Evolutionary conservation across 352 stramenopile species (phyloP).

Genomic region (Globisporangium carolinianum): DNA sequence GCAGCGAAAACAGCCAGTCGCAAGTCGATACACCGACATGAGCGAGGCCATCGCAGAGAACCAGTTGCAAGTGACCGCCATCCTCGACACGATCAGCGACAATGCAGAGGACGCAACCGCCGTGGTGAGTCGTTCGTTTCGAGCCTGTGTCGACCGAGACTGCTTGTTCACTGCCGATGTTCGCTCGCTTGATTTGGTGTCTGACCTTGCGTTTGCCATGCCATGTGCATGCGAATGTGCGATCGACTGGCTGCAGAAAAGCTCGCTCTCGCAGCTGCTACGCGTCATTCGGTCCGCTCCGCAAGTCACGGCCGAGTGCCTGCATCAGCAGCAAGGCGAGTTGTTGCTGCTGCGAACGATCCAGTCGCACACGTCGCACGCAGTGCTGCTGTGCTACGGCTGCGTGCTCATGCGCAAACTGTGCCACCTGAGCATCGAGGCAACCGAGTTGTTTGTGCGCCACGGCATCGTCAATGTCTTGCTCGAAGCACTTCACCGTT

Average conservation of each 20-base stretch:
- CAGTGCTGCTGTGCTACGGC: slow-evolving; percentile 69
- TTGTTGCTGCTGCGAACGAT: slow-evolving; percentile 50
- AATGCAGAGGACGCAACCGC: slow-evolving; percentile 29
- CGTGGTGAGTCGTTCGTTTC: slow-evolving; percentile 27
- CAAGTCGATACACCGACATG: slow-evolving; percentile 32
- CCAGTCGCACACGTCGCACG: slow-evolving; percentile 42
- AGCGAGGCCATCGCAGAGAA: slow-evolving; percentile 38
- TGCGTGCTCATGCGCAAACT: slow-evolving; percentile 72
- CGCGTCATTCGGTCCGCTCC: slow-evolving; percentile 52
- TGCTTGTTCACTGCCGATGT: too few species aligned
- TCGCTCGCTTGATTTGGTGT: not conserved
- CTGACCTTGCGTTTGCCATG: not conserved
- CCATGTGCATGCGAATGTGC: not conserved
- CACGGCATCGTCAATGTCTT: slow-evolving; percentile 47
- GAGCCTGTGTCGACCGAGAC: not conserved
- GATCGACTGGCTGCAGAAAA: slow-evolving; percentile 38
- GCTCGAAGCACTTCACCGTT: slow-evolving; percentile 36
- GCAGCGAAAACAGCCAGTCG: slow-evolving; percentile 12
- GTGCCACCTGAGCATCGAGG: slow-evolving; percentile 60
- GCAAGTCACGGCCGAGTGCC: slow-evolving; percentile 59
- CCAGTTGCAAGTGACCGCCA: slow-evolving; percentile 47
- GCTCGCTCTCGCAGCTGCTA: slow-evolving; percentile 48
- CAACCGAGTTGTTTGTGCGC: slow-evolving; percentile 54
- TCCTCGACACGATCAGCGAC: slow-evolving; percentile 33
- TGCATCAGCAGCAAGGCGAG: slow-evolving; percentile 55